phyloP scores from a whole-genome alignment of 2,329 filamentous ascomycete species.

The Botrytis aclada region DNA sequence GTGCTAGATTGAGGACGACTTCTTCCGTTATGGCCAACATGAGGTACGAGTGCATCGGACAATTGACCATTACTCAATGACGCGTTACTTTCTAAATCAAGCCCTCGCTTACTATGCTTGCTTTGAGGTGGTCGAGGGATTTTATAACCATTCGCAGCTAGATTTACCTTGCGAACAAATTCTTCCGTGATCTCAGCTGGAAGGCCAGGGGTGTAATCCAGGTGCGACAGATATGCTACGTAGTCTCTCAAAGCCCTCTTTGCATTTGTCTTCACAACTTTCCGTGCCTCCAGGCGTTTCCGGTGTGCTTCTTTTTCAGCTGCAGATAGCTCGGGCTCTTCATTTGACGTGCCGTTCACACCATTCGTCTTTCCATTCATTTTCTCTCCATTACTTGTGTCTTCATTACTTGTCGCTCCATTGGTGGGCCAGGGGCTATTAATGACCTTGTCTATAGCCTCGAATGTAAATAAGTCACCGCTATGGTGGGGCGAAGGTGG shows the following conservation, averaged over 20 bases:
- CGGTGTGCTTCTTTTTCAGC: slow-evolving; percentile 45
- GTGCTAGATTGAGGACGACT: slow-evolving; percentile 35
- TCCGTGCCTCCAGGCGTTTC: slow-evolving; percentile 58
- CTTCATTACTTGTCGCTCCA: slow-evolving; percentile 26
- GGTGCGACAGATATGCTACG: slow-evolving; percentile 64
- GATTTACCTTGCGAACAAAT: slow-evolving; percentile 56
- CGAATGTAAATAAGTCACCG: slow-evolving; percentile 20
- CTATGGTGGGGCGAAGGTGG: slow-evolving; percentile 30
- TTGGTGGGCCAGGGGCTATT: slow-evolving; percentile 17
- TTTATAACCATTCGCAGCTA: slow-evolving; percentile 49
- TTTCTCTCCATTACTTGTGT: slow-evolving; percentile 24
- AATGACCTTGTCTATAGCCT: background rate
- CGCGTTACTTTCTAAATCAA: slow-evolving; percentile 36
- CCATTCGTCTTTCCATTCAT: slow-evolving; percentile 27
- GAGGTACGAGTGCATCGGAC: slow-evolving; percentile 46
- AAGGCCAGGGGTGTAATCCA: slow-evolving; percentile 69
- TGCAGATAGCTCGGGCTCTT: slow-evolving; percentile 38
- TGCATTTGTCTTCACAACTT: slow-evolving; percentile 68
- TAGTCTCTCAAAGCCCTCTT: slow-evolving; percentile 76
- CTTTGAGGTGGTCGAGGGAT: slow-evolving; percentile 37
- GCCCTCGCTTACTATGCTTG: slow-evolving; percentile 24
- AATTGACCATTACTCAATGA: slow-evolving; percentile 37
- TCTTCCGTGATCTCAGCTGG: slow-evolving; percentile 41
- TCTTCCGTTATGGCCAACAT: slow-evolving; percentile 37
- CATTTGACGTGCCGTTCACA: slow-evolving; percentile 19